Percentiles rank a stretch among this genome's conserved stretches.
These are phyloP conservation scores for Hanseniaspora uvarum DNA, from an alignment of 1,139 yeast genomes.

Conservation along the genomic window DNA sequence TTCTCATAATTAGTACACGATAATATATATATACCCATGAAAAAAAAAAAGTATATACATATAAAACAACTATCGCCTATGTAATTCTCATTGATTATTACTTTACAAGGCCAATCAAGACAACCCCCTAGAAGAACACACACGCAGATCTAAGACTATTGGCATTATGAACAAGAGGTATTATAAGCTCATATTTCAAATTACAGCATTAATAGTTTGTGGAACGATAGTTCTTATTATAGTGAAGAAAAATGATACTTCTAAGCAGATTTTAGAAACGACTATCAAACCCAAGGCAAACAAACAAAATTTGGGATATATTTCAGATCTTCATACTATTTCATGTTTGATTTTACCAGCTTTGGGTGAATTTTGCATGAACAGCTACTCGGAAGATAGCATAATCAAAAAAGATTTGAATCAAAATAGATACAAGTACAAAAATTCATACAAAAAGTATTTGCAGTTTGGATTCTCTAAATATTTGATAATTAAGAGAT, in stretches of 20 bases:
- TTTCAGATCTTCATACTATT: slow-evolving; percentile 10
- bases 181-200: neutral
- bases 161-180: slow-evolving; percentile 4
- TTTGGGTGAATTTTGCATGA: slow-evolving; percentile 9
- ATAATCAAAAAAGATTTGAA: slow-evolving; percentile 7
- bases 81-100: no score
- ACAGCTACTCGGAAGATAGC: neutral
- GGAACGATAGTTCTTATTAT: neutral
- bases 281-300: slow-evolving; percentile 1
- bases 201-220: neutral
- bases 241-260: slow-evolving; percentile 1
- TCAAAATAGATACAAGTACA: slow-evolving; percentile 8
- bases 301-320: neutral
- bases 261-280: neutral
- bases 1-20: neutral
- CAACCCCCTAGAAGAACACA: no score
- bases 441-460: slow-evolving; percentile 15
- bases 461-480: slow-evolving; percentile 9
- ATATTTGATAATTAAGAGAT: slow-evolving; percentile 22
- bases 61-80: no score
- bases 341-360: slow-evolving; percentile 7
- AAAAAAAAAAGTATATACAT: neutral
- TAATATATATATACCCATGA: neutral
- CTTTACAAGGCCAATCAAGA: no score
- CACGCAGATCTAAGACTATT: no score